Conservation (phyloP, 2,329 filamentous ascomycete species). For the Penicillium concentricum region DNA sequence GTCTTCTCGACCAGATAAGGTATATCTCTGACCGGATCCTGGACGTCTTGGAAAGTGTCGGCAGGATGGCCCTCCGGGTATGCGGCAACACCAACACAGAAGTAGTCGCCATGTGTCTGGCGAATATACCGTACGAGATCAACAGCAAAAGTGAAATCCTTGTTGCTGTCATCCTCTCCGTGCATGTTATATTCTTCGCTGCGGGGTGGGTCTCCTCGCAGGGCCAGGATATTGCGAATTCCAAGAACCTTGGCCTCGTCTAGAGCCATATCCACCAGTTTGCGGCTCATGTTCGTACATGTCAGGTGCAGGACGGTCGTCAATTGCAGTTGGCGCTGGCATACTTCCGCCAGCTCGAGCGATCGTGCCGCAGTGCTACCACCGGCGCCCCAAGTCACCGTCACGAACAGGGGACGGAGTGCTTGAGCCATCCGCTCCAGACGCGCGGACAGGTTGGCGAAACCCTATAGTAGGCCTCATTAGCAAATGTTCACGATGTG, state of each 20-base stretch:
- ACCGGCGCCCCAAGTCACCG: conserved; percentile 96
- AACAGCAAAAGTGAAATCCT: conserved; percentile 82
- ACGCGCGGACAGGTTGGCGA: conserved; percentile 87
- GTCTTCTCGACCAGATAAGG: conserved; percentile 89
- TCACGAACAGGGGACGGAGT: conserved; percentile 88
- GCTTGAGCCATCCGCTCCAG: conserved; percentile 93
- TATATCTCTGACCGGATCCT: conserved; percentile 66
- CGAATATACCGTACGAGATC: conserved; percentile 90
- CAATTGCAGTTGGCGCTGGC: conserved; percentile 84
- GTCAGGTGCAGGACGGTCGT: conserved; percentile 96
- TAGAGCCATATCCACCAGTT: conserved; percentile 80
- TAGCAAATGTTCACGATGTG: conserved; percentile 20
- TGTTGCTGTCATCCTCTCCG: conserved; percentile 60
- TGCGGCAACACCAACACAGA: conserved; percentile 89
- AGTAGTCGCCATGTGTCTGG: conserved; percentile 84
- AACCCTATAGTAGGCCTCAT: conserved; percentile 56
- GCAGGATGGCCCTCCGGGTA: conserved; percentile 96
- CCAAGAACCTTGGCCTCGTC: conserved; percentile 88
- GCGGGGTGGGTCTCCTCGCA: conserved; percentile 87
- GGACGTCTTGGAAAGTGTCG: conserved; percentile 80
- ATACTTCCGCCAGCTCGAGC: conserved; percentile 90
- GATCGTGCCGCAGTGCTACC: conserved; percentile 89
- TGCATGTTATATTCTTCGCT: conserved; percentile 80
- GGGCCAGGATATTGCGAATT: conserved; percentile 87
- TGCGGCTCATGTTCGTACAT: conserved; percentile 94